Evolutionary conservation across 1,284 basidiomycete genomes (phyloP).

Genomic region (Ceratobasidium sp.): DNA sequence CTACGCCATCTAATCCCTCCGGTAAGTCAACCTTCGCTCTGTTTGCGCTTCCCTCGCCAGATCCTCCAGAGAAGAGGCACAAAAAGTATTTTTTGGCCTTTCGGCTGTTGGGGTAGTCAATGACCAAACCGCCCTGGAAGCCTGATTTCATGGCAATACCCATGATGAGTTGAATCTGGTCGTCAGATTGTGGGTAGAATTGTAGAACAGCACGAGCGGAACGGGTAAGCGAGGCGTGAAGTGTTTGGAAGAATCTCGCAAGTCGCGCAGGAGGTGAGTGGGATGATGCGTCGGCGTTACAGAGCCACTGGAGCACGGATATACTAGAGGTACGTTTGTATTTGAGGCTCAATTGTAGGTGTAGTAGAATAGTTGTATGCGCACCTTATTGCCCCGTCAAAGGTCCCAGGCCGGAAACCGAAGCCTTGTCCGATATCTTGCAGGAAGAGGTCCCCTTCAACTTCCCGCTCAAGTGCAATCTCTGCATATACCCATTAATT

Average conservation of each 20-base stretch:
- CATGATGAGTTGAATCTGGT: slow-evolving; percentile 96
- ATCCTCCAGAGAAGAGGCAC: slow-evolving; percentile 49
- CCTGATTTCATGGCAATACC: slow-evolving; percentile 93
- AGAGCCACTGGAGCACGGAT: slow-evolving; percentile 98
- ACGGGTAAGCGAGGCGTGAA: slow-evolving; percentile 92
- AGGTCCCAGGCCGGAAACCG: slow-evolving; percentile 95
- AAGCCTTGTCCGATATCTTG: slow-evolving; percentile 96
- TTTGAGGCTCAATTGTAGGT: not conserved
- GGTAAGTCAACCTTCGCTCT: slow-evolving; percentile 69
- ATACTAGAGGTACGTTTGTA: slow-evolving; percentile 70
- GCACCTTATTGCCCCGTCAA: slow-evolving; percentile 97
- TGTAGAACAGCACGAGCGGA: slow-evolving; percentile 95
- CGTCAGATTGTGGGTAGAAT: slow-evolving; percentile 95
- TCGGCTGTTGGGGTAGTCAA: slow-evolving; percentile 97
- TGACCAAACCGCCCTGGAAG: slow-evolving; percentile 96
- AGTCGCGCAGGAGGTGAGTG: slow-evolving; percentile 95
- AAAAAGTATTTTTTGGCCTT: slow-evolving; percentile 95
- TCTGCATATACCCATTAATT: slow-evolving; percentile 65
- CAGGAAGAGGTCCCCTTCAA: slow-evolving; percentile 92
- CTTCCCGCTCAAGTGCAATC: slow-evolving; percentile 92
- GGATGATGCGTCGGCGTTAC: slow-evolving; percentile 95
- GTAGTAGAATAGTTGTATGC: slow-evolving; percentile 48
- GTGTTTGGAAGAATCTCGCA: slow-evolving; percentile 94
- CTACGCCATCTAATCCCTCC: slow-evolving; percentile 74
- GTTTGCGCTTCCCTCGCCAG: slow-evolving; percentile 52